Evolutionary conservation across 305 asterid genomes (phyloP).

Genomic region (Andrographis paniculata): DNA sequence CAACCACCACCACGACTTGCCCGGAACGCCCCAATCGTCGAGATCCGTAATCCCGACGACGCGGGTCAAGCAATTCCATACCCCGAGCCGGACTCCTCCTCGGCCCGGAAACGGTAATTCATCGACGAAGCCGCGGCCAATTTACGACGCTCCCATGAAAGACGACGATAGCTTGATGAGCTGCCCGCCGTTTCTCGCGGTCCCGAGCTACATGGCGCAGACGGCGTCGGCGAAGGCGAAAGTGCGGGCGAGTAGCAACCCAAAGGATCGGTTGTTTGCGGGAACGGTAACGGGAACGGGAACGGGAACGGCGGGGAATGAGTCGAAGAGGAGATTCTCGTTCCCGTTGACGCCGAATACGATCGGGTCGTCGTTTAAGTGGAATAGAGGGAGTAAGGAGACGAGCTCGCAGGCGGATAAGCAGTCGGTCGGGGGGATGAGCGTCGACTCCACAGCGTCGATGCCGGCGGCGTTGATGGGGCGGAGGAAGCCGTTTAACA

Average conservation of each 20-base stretch:
- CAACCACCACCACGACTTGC: slow-evolving; percentile 33
- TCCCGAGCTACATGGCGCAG: slow-evolving; percentile 61
- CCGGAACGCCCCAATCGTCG: slow-evolving; percentile 45
- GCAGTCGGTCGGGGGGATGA: slow-evolving; percentile 49
- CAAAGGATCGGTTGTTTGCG: slow-evolving; percentile 67
- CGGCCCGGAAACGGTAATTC: too few relatives aligned
- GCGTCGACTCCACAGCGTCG: slow-evolving; percentile 64
- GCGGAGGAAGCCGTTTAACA: slow-evolving; percentile 68
- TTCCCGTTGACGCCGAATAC: slow-evolving; percentile 64
- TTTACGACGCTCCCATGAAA: slow-evolving; percentile 28
- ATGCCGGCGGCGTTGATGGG: slow-evolving; percentile 53
- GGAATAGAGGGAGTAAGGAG: slow-evolving; percentile 20
- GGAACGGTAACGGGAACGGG: too few relatives aligned
- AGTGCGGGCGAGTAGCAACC: slow-evolving; percentile 66
- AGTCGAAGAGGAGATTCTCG: slow-evolving; percentile 69
- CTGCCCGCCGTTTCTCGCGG: slow-evolving; percentile 63
- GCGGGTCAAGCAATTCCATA: slow-evolving; percentile 39
- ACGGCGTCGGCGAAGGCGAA: slow-evolving; percentile 68
- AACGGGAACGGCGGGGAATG: slow-evolving; percentile 56
- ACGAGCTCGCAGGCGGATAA: neutral
- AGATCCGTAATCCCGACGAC: slow-evolving; percentile 29
- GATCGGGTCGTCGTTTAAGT: slow-evolving; percentile 49
- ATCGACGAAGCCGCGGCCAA: slow-evolving; percentile 25
- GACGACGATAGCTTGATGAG: slow-evolving; percentile 70
- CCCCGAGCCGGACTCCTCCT: slow-evolving; percentile 51